A percentile compares a stretch with the other conserved stretches of the same genome.
Conservation (phyloP, 2,329 filamentous ascomycete genomes). For the Helotiales sp. region DNA sequence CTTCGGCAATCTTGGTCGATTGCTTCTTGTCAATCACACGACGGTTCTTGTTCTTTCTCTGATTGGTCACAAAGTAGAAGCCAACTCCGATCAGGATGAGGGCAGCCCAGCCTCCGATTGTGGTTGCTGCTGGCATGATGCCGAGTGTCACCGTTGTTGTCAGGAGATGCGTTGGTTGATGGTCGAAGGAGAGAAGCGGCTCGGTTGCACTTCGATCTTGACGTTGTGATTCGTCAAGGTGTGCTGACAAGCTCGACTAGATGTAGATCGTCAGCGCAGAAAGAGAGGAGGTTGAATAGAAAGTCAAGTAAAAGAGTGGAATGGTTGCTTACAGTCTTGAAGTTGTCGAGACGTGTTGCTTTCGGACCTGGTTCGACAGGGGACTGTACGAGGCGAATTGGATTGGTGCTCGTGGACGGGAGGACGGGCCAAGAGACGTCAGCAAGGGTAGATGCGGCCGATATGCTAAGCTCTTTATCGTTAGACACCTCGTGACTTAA, state of each 20-base stretch:
- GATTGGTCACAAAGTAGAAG: constrained; percentile 28
- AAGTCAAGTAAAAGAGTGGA: not conserved
- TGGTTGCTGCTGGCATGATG: constrained; percentile 30
- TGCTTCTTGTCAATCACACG: constrained; percentile 20
- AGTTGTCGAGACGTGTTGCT: constrained; percentile 12
- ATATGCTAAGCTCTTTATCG: too few relatives aligned
- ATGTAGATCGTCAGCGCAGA: not conserved
- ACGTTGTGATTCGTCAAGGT: not conserved
- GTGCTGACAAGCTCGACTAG: not conserved
- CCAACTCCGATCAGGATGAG: constrained; percentile 34
- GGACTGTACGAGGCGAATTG: not conserved
- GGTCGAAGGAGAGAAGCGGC: not conserved
- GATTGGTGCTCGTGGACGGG: constrained; percentile 6
- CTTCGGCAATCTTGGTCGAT: constrained; percentile 22
- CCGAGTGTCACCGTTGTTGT: constrained; percentile 4
- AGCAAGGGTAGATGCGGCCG: too few relatives aligned
- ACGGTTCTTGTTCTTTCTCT: constrained; percentile 25
- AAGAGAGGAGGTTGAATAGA: not conserved
- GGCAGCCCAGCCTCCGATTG: constrained; percentile 40
- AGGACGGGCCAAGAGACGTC: not conserved
- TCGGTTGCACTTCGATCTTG: not conserved
- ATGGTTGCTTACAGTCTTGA: not conserved
- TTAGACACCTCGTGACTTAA: too few relatives aligned
- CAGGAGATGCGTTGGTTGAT: not conserved
- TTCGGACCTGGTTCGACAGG: not conserved